Percentiles rank a stretch among this genome's conserved stretches.
Evolutionary conservation across 1,139 yeast species (phyloP).

Genomic region (Nematodospora anomalae): DNA sequence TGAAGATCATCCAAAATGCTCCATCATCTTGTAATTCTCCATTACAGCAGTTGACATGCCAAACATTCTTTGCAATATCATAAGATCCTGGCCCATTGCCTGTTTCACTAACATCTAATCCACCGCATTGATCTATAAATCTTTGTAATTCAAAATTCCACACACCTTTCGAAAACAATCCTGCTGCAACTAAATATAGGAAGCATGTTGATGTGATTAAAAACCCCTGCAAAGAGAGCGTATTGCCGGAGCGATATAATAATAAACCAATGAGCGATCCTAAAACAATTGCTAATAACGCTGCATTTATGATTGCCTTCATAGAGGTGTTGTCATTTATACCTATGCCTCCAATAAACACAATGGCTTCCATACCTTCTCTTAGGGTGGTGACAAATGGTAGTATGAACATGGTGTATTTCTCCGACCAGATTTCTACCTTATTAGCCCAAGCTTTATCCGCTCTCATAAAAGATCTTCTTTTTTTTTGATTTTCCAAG

Average conservation of each 20-base stretch:
- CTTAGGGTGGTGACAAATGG: conserved; percentile 48
- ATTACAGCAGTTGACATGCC: conserved; percentile 52
- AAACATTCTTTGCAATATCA: conserved; percentile 39
- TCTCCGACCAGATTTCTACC: conserved; percentile 27
- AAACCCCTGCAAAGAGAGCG: conserved; percentile 42
- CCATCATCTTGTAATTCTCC: conserved; percentile 48
- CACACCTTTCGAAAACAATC: conserved; percentile 46
- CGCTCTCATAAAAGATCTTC: conserved; percentile 3
- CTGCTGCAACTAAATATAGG: conserved; percentile 46
- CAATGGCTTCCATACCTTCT: conserved; percentile 51
- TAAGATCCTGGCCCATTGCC: conserved; percentile 52
- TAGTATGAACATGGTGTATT: conserved; percentile 40
- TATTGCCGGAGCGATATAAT: conserved; percentile 44
- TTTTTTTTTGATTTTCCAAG: conserved; percentile 17
- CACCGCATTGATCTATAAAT: conserved; percentile 42
- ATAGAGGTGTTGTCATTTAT: conserved; percentile 41
- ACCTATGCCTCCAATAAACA: conserved; percentile 49
- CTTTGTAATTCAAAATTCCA: conserved; percentile 47
- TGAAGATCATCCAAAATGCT: conserved; percentile 44
- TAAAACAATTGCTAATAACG: conserved; percentile 28
- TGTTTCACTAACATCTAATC: conserved; percentile 48
- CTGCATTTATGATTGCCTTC: conserved; percentile 34
- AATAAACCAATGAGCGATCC: conserved; percentile 38
- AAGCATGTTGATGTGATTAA: conserved; percentile 42
- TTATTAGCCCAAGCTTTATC: conserved; percentile 11